Evolutionary conservation across 2,329 filamentous ascomycete genomes (phyloP), one percentile per base, ranked within the genome.

Genomic region (Diaporthe batatas): DNA sequence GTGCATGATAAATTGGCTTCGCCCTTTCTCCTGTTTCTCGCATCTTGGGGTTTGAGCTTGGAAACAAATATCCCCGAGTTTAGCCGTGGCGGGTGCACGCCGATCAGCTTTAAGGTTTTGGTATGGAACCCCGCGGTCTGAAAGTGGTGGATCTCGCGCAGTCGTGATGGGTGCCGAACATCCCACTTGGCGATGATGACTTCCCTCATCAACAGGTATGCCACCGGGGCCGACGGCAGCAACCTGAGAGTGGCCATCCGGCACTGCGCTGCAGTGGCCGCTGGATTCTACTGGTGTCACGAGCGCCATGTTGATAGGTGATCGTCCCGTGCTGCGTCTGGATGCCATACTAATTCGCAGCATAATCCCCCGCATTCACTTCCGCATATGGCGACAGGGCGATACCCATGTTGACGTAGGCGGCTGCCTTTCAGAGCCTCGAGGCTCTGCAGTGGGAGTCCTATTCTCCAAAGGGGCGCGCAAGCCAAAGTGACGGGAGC

Each of bases 1-100:
- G 32, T 67, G 62, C 62, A 67, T 67, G 47, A 67, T 53, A 67
- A 67, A 67, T 67, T 67, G 62, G 62, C 62, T 53, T 53, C 62
- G 47, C 62, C 62, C 62, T 53, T 39, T 53, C 62, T 67, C 62
- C 62, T 67, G 62, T 53, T 67, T 53, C 62, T 47, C 23, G 47
- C 47, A 67, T 39, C 32, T 67, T 67, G 62, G 62, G 32, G 62
- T 67, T 67, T 67, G 62, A 67, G 62, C 62, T 67, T 67, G 62
- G 62, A 67, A 67, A 67, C 62, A 29, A 67, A 53, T 53, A 39
- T 21, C 29, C 62, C 62, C 62, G 44, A 53, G 62, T 67, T 67
- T 53, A 67, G 62, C 62, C 39, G 12, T 42, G 39, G 44, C 21
- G 14, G 12, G 3, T 53, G 47, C 23, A n/a, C 62, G n/a, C 47